Base-by-base conservation (phyloP, 352 stramenopile species). In the Phytophthora tubulina region DNA sequence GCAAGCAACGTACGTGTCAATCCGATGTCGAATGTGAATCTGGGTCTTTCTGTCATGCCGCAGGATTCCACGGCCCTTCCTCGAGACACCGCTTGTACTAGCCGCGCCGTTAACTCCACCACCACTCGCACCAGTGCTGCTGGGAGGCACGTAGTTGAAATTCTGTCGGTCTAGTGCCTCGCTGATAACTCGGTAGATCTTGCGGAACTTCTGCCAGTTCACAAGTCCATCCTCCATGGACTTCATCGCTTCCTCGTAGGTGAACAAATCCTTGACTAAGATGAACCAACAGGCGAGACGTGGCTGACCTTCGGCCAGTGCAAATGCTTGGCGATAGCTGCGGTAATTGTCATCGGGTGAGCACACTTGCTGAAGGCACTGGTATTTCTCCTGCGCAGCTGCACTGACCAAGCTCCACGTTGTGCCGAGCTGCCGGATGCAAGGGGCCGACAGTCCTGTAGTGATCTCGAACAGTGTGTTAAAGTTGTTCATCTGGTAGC, bases 401-500 rank as follows among this genome's bases (percentile, higher is more conserved):
- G 84, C 82, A 41, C 74, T 75, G 8, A 96, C 84, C 6, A 96
- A 72, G 4, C 85, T 86, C 90, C 90, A 96, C 38, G 90, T 96
- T 17, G 88, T 95, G 46, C 84, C 91, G 10, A 96, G 81, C 62
- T 95, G 88, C 1, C 89, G 84, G 58, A 96, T 91, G 52, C 87
- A 96, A 8, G 90, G 90, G 32, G 88, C 87, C 3, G 85, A 94
- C 3, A 96, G 69, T 6, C 88, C 90, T 27, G 85, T 95, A 14
- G 82, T 84, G 57, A 96, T 77, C 73, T 95, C 88, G 50, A 95
- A 95, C 9, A 95, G 67, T n/a, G 88, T 92, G 70, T 96, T 96
- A 58, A 96, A 96, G 77, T 95, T 96, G 78, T 95, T 94, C 75
- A 96, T 84, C 55, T 92, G 86, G 57, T 91, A 85, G 68, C 90